Evolutionary conservation across 202 grass and related monocot species (phyloP).

Genomic region (Panicum hallii): DNA sequence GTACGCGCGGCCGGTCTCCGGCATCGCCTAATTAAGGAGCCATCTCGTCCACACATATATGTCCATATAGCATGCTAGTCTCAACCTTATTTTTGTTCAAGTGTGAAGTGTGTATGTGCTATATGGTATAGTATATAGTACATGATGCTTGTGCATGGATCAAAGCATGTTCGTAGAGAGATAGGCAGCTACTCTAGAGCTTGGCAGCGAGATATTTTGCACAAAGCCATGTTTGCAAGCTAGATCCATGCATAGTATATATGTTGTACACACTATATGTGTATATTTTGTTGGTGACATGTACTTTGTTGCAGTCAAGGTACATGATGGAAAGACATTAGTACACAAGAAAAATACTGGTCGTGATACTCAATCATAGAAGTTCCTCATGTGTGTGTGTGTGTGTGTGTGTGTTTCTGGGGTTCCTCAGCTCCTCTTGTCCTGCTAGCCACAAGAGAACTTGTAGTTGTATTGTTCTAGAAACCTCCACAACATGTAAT

Average conservation of each 20-base stretch:
- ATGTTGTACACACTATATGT: not conserved
- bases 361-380: not conserved
- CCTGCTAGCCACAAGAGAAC: not conserved
- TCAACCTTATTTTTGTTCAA: constrained; percentile 33
- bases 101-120: constrained; percentile 16
- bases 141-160: constrained; percentile 24
- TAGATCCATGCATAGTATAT: constrained; percentile 39
- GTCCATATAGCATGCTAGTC: constrained; percentile 6
- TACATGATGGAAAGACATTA: not conserved
- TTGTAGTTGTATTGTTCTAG: not conserved
- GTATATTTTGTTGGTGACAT: not conserved
- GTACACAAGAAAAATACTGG: not conserved
- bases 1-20: constrained; percentile 34
- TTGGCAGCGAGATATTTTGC: constrained; percentile 27
- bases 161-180: constrained; percentile 51
- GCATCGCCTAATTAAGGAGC: constrained; percentile 43
- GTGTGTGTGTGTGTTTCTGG: no score
- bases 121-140: not conserved
- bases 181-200: not conserved
- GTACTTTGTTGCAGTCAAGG: not conserved
- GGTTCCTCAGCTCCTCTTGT: constrained; percentile 1
- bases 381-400: not conserved
- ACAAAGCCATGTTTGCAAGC: constrained; percentile 35
- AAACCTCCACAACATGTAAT: not conserved
- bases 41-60: not conserved